These are phyloP conservation scores for Alternaria longipes DNA, from an alignment of 2,329 filamentous ascomycete genomes.

Conservation along the genomic window DNA sequence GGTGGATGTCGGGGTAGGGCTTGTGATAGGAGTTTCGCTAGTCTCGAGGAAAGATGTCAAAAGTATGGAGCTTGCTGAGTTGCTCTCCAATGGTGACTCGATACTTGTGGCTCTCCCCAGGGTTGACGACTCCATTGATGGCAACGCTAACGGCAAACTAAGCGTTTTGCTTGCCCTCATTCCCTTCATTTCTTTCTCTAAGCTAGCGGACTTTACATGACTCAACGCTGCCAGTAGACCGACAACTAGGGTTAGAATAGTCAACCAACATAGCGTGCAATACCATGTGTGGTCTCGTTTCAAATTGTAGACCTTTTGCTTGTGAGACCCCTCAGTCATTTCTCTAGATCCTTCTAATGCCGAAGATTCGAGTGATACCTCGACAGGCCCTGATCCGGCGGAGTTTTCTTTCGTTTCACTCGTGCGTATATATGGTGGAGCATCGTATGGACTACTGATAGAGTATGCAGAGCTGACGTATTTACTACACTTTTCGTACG, in stretches of 20 bases:
- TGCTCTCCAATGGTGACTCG: neutral
- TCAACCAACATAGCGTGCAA: too few species aligned
- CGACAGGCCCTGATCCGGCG: neutral
- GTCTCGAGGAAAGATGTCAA: neutral
- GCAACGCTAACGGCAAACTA: too few species aligned
- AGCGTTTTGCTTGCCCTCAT: too few species aligned
- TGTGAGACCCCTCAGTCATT: neutral
- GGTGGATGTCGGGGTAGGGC: neutral
- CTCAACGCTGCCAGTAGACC: too few species aligned
- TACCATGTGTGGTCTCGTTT: too few species aligned
- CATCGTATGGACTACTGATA: too few species aligned
- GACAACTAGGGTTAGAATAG: too few species aligned
- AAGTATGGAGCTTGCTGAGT: neutral
- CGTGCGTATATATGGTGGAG: too few species aligned
- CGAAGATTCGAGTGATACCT: neutral
- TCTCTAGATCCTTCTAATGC: neutral
- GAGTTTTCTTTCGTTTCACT: neutral
- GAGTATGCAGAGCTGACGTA: neutral
- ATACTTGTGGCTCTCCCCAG: neutral
- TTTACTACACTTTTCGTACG: neutral
- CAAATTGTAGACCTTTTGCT: neutral
- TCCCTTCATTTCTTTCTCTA: too few species aligned
- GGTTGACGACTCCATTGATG: too few species aligned
- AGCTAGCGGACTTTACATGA: too few species aligned
- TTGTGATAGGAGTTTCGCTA: neutral